Base-by-base conservation (phyloP, 495 filamentous ascomycete genomes). In the Letharia columbiana region DNA sequence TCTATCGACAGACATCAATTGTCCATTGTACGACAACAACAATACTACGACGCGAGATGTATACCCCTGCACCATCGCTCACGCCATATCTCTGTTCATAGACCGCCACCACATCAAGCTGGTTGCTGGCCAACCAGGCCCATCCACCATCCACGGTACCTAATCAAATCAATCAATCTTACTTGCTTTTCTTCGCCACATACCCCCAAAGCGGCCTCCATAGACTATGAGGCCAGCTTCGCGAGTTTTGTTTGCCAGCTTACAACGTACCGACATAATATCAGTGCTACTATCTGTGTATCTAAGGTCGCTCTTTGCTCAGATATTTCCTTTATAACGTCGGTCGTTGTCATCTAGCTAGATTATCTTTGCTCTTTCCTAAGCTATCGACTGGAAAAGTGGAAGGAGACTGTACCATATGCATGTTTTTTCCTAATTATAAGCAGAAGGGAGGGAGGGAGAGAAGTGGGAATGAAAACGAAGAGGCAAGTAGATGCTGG, bases 151-250 rank as follows among this genome's bases (percentile, higher is more conserved):
- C 10, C 20, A 61, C 58, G 64, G 59, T 44, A 44, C 4, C 13
- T 61, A 41, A 66, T 35, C 54, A 31, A 64, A 44, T 64, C 45
- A 41, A 35, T 39, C 42, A 65, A 6, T 60, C 63, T 60, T 66
- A 61, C 40, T 35, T 61, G 58, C 59, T 66, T 66, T 61, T 66
- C 64, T 61, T 66, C 59, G 64, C 64, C 59, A 66, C 64, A 66
- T 62, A 66, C 64, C 64, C 64, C 64, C 44, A 39, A 66, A 66
- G 64, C 64, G 64, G 64, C 58, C 64, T 59, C 23, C 58, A 66
- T 66, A 66, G 64, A 66, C 58, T 66, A 61, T 39, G 45, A 62
- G 64, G 58, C 58, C 58, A 66, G 64, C 64, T 66, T 45, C 59
- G 64, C 64, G 45, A 61, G 47, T 56, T 23, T 37, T 47, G 15